Evolutionary conservation across 2,329 filamentous ascomycete species (phyloP), one percentile per base, ranked within the genome.

Genomic region (Westerdykella aurantiaca): DNA sequence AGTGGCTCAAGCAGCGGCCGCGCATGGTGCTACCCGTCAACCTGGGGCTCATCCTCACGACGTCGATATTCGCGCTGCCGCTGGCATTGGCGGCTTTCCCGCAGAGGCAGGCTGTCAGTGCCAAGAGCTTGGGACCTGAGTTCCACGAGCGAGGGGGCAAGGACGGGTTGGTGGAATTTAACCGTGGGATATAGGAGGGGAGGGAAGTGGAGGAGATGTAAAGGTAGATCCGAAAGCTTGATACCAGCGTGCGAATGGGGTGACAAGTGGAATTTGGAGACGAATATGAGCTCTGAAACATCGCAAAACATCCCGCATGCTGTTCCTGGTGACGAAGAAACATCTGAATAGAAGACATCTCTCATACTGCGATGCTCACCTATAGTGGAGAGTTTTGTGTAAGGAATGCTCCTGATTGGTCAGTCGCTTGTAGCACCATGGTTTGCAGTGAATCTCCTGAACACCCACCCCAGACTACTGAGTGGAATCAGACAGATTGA

Each of bases 81-180:
- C 74, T 97, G 50, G 93, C 93, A 13, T 74, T 98, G 41, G 93
- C 83, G 7, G 88, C 88, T 2, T 98, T 98, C 71, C 93, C 93
- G 4, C 90, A 96, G 72, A 77, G 89, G 51, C 88, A 98, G 73
- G 80, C 80, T 50, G 85, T 97, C 34, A 79, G 77, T 51, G 89
- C 86, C 1, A 77, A 80, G 23, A 81, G 74, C 40, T 71, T 98
- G 44, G 93, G 97, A 75, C 75, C 85, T 50, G 87, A 95, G 69
- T 97, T 98, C 66, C 85, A 84, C 70, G 84, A 81, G 6, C 80
- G 79, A 44, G 90, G 88, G 25, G 91, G 90, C 1, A 79, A 84
- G 51, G 79, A 79, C 43, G 90, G 87, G 0, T 75, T 88, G 73
- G 86, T 98, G n/a, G 88, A 94, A 65, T 97, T 98, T 70, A 97